Percentiles rank a stretch among this genome's conserved stretches.
Evolutionary conservation across 1,284 basidiomycete genomes (phyloP).

Genomic region (Fomitiporia mediterranea): DNA sequence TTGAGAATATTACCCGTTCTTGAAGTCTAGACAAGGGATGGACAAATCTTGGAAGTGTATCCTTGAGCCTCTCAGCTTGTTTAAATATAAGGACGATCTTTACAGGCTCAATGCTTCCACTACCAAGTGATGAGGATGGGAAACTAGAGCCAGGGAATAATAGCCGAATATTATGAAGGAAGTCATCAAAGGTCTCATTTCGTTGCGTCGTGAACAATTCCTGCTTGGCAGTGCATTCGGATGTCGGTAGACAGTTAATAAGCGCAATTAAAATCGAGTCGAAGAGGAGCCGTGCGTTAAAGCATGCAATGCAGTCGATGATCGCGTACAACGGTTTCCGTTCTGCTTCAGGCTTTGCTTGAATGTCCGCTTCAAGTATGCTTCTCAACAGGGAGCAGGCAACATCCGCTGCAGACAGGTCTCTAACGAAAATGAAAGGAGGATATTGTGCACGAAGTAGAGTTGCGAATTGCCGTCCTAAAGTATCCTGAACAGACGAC

Average conservation of each 20-base stretch:
- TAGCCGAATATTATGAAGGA: conserved; percentile 53
- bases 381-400: neutral
- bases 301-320: conserved; percentile 62
- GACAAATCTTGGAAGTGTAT: conserved; percentile 57
- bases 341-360: neutral
- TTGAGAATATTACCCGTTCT: conserved; percentile 62
- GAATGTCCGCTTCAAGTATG: neutral
- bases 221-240: conserved; percentile 57
- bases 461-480: neutral
- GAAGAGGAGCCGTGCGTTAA: conserved; percentile 61
- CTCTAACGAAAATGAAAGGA: conserved; percentile 7
- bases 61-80: conserved; percentile 62
- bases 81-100: conserved; percentile 63
- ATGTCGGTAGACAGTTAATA: conserved; percentile 43
- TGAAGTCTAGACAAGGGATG: conserved; percentile 68
- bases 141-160: conserved; percentile 21
- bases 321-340: conserved; percentile 36
- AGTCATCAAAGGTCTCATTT: conserved; percentile 64
- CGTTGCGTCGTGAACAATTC: conserved; percentile 48
- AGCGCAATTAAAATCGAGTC: conserved; percentile 62
- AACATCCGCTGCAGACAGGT: neutral
- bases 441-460: conserved; percentile 1
- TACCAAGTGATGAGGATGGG: neutral
- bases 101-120: conserved; percentile 23
- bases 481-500: neutral